phyloP scores from a whole-genome alignment of 345 rosid genomes.

The Turnera subulata region DNA sequence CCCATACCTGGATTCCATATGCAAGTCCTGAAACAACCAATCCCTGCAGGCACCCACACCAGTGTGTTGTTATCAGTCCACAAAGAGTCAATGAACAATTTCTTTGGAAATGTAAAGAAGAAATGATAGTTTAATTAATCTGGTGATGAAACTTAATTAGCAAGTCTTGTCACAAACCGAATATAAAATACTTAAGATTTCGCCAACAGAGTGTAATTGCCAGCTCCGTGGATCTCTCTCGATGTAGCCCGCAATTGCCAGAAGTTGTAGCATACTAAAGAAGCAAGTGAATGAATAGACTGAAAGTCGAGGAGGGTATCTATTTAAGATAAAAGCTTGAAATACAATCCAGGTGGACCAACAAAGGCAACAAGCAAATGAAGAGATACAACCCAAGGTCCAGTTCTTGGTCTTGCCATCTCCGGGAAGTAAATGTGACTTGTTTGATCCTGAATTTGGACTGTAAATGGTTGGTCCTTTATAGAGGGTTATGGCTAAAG shows the following conservation, averaged over 20 bases:
- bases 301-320: conserved; percentile 75
- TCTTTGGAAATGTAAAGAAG: not conserved
- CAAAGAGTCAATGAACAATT: not conserved
- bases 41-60: conserved; percentile 33
- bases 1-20: conserved; percentile 60
- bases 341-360: conserved; percentile 93
- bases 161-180: conserved; percentile 44
- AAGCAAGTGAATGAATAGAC: conserved; percentile 64
- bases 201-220: conserved; percentile 49
- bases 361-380: conserved; percentile 73
- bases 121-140: no score
- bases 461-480: conserved; percentile 51
- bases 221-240: conserved; percentile 57
- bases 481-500: conserved; percentile 57
- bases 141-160: no score
- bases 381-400: conserved; percentile 67
- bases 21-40: conserved; percentile 57
- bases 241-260: conserved; percentile 45
- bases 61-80: not conserved
- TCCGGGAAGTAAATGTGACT: conserved; percentile 12
- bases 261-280: conserved; percentile 63
- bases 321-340: conserved; percentile 66
- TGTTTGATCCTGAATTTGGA: conserved; percentile 22
- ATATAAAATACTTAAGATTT: conserved; percentile 50
- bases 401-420: conserved; percentile 48